Base-by-base conservation (phyloP, 495 filamentous ascomycete genomes). In the Haplographium delicatum region DNA sequence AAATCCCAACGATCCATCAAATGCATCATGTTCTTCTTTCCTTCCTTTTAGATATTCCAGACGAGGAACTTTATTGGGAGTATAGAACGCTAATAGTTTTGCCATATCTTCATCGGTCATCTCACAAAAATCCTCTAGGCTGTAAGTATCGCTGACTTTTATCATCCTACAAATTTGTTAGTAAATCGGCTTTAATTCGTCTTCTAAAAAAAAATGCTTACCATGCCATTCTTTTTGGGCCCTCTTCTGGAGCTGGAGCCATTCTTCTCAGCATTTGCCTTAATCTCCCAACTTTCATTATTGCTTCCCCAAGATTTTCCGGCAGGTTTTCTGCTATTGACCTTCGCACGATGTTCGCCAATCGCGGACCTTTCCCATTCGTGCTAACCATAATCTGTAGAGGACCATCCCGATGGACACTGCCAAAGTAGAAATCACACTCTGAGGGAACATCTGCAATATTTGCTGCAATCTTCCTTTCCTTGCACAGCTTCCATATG, bases 341-440 rank as follows among this genome's bases (percentile, higher is more conserved):
- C 66, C 84, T 79, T 41, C 94, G 70, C 30, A 98, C 83, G 47
- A 91, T 82, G 53, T 85, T 91, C 10, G 93, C 93, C 49, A 97
- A 65, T 68, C 91, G 85, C 1, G 93, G 93, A 0, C 93, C 93
- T 63, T 96, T 97, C 6, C 93, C 93, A 65, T 97, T 97, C 9
- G 93, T 98, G 65, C 85, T 90, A 41, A 98, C 90, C 93, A 98
- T 98, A 54, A 98, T 80, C 73, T 98, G 93, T 53, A 98, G 66
- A 8, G 93, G 94, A 0, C 93, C 93, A 66, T 97, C 94, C 19
- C 93, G 81, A 71, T 98, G 86, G 24, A 96, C 81, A 66, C 85
- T 90, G 39, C 93, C 93, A 66, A 98, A 98, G 68, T 96, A 98
- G 63, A 98, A 98, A 61, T 98, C 93, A 64, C 93, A 98, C 66